phyloP scores from a whole-genome alignment of 176 grass and related monocot species.

The Ensete glaucum region DNA sequence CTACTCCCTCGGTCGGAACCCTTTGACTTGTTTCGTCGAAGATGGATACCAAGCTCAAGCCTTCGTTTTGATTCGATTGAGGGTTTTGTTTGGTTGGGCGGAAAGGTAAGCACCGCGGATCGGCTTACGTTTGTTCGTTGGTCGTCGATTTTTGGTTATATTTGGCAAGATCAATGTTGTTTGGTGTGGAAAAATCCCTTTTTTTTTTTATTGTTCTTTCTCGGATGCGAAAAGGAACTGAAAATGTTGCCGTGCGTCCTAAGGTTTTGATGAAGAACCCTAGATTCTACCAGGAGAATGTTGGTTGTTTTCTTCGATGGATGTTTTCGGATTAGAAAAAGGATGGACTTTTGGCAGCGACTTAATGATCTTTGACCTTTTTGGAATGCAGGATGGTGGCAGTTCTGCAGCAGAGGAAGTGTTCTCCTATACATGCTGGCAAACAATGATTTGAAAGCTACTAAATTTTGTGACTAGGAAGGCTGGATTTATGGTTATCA shows the following conservation, averaged over 20 bases:
- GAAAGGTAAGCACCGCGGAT: neutral
- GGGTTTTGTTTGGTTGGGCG: neutral
- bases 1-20: neutral
- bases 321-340: neutral
- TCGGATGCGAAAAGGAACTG: neutral
- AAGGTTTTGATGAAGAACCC: too few species aligned
- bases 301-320: neutral
- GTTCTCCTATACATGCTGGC: neutral
- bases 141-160: neutral
- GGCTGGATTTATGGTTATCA: slow-evolving; percentile 13
- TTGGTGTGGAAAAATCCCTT: neutral
- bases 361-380: neutral
- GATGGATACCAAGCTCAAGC: neutral
- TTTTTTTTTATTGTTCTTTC: neutral
- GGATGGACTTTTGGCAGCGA: neutral
- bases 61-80: neutral
- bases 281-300: too few species aligned
- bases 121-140: too few species aligned
- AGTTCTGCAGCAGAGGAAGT: neutral
- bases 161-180: neutral
- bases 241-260: neutral
- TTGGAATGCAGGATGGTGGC: neutral
- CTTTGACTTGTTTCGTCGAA: neutral
- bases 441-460: neutral
- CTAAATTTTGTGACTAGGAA: slow-evolving; percentile 17